A percentile compares a stretch with the other conserved stretches of the same genome.
Evolutionary conservation across 1,139 yeast genomes (phyloP).

Genomic region (Citeromyces hawaiiensis): DNA sequence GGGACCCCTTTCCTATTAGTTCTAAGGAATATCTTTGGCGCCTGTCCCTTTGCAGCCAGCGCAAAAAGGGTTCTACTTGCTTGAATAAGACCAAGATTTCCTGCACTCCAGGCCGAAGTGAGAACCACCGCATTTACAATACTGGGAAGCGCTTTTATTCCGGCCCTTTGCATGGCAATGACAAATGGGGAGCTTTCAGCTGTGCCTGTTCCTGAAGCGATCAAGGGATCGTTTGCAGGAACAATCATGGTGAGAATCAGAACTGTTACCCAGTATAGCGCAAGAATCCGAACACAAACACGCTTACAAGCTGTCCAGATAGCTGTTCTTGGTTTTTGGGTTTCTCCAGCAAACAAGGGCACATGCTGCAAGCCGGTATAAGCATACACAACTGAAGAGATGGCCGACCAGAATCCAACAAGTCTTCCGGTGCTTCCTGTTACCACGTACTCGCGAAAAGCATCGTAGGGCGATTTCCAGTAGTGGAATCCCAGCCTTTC

Average conservation of each 20-base stretch:
- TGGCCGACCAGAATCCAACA: slow-evolving; percentile 56
- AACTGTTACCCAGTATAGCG: slow-evolving; percentile 33
- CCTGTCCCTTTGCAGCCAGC: slow-evolving; percentile 45
- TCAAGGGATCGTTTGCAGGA: slow-evolving; percentile 22
- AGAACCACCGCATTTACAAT: slow-evolving; percentile 25
- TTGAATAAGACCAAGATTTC: slow-evolving; percentile 31
- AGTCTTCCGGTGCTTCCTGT: slow-evolving; percentile 55
- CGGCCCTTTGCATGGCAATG: slow-evolving; percentile 26
- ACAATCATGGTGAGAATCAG: slow-evolving; percentile 34
- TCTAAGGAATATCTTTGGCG: slow-evolving; percentile 42
- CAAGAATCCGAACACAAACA: slow-evolving; percentile 30
- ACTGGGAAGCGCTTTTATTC: slow-evolving; percentile 18
- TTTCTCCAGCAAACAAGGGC: slow-evolving; percentile 28
- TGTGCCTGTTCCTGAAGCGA: slow-evolving; percentile 21
- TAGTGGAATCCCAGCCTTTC: slow-evolving; percentile 20
- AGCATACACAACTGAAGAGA: slow-evolving; percentile 68
- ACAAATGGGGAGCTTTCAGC: slow-evolving; percentile 36
- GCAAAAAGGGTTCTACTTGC: slow-evolving; percentile 43
- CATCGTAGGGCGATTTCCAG: slow-evolving; percentile 20
- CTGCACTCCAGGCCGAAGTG: slow-evolving; percentile 25
- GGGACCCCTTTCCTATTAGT: slow-evolving; percentile 55
- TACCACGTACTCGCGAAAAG: slow-evolving; percentile 23
- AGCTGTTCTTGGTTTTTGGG: slow-evolving; percentile 27
- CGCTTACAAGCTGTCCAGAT: slow-evolving; percentile 31
- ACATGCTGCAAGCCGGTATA: slow-evolving; percentile 20